Evolutionary conservation across 2,329 filamentous ascomycete genomes (phyloP), one percentile per base, ranked within the genome.

Genomic region (Trichoderma lentiforme): DNA sequence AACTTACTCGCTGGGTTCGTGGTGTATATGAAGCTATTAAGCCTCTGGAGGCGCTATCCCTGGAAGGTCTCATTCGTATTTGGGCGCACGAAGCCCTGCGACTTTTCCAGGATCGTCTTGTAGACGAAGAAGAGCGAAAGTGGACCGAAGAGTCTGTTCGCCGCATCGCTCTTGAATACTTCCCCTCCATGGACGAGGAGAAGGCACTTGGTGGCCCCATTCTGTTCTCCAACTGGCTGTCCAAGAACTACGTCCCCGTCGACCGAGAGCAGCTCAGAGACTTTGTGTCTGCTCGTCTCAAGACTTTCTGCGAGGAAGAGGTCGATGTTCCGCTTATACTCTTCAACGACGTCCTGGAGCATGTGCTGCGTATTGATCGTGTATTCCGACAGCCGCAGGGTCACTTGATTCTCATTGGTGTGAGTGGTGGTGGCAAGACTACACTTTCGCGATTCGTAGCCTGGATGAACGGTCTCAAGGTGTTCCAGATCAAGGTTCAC

Each of bases 401-500:
- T 71, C 96, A 99, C 87, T 87, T 99, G 74, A 99, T 99, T 76
- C 87, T 99, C 71, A 99, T 99, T 77, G 96, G 96, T 85, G 96
- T 99, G 70, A 99, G 96, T 80, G 97, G 96, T 76, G 97, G 94
- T 85, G 96, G 96, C 83, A 99, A 99, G 86, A 99, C 96, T 4
- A 99, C 96, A 0, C 84, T 99, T 14, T 98, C 97, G 36, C 92
- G 97, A 71, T 99, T 99, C 75, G 96, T 99, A 73, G 96, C 96
- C 61, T 99, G 96, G 96, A 99, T 99, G 96, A 99, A 99, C 78
- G 97, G 97, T 72, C 87, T 99, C 73, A 97, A 95, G 80, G 95
- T 99, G 53, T 99, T 98, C 87, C 96, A 99, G 84, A 99, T 99
- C 87, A 99, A 99, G 86, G 96, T 99, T 0, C 96, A 99, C 78